phyloP scores from a whole-genome alignment of 1,139 yeast species.

The Suhomyces wounanorum region DNA sequence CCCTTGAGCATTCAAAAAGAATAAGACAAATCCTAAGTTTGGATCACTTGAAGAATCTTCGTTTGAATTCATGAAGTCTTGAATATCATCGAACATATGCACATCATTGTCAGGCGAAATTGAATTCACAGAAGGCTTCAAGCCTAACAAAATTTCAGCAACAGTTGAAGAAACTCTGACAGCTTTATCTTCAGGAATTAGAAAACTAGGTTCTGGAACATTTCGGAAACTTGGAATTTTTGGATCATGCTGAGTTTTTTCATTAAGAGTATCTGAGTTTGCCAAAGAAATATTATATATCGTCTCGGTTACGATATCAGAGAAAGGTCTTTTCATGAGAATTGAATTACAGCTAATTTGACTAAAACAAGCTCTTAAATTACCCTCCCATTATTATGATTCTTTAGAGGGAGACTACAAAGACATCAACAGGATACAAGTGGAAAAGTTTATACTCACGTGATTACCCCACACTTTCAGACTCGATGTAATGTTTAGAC shows the following conservation, averaged over 20 bases:
- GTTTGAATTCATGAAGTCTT: not conserved
- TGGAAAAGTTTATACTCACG: not conserved
- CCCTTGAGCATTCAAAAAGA: slow-evolving; percentile 25
- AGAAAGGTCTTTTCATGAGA: not conserved
- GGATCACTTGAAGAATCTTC: not conserved
- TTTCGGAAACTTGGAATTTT: not conserved
- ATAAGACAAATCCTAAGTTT: slow-evolving; percentile 7
- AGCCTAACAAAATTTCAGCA: not conserved
- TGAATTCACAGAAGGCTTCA: not conserved
- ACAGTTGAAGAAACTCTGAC: not conserved
- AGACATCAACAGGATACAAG: not conserved
- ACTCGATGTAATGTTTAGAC: too few relatives aligned
- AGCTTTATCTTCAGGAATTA: not conserved
- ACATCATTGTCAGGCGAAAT: not conserved
- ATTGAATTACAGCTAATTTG: not conserved
- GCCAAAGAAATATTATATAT: not conserved
- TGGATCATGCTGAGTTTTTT: not conserved
- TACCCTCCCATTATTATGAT: too few relatives aligned
- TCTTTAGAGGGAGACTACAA: not conserved
- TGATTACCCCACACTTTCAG: not conserved
- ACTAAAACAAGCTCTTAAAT: too few relatives aligned
- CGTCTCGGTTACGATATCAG: not conserved
- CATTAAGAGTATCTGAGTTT: not conserved
- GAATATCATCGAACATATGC: not conserved
- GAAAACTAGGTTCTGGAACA: not conserved